These are phyloP conservation scores for Solanum corneliomulleri DNA, from an alignment of 257 asterid species.

Conservation along the genomic window DNA sequence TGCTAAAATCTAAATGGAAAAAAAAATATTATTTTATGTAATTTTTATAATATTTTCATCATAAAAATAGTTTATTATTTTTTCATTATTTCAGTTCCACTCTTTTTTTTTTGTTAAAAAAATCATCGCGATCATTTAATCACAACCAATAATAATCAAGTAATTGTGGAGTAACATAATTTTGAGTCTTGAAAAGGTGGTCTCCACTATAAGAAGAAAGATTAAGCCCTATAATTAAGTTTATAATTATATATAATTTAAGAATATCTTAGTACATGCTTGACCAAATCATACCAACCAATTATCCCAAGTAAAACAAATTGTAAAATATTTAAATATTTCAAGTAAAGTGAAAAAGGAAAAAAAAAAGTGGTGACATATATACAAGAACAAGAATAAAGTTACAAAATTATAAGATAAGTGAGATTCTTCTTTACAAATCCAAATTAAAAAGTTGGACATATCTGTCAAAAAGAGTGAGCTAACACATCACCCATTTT, in stretches of 20 bases:
- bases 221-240: background rate
- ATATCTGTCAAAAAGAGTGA: conserved; percentile 15
- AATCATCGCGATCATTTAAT: background rate
- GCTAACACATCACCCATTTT: background rate
- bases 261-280: conserved; percentile 10
- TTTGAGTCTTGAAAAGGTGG: conserved; percentile 10
- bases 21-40: background rate
- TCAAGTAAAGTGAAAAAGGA: background rate
- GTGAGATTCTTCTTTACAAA: conserved; percentile 17
- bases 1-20: background rate
- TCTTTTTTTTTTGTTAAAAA: background rate
- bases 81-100: background rate
- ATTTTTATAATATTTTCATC: background rate
- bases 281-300: conserved; percentile 17
- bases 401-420: background rate
- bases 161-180: too few species aligned
- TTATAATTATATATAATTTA: conserved; percentile 2
- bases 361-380: background rate
- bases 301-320: conserved; percentile 1
- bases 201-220: conserved; percentile 8
- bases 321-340: background rate
- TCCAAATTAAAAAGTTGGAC: conserved; percentile 24
- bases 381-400: background rate
- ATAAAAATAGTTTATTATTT: background rate
- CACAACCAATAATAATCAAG: background rate